Conservation (phyloP, 176 grass and related monocot genomes). For the Otatea glauca region DNA sequence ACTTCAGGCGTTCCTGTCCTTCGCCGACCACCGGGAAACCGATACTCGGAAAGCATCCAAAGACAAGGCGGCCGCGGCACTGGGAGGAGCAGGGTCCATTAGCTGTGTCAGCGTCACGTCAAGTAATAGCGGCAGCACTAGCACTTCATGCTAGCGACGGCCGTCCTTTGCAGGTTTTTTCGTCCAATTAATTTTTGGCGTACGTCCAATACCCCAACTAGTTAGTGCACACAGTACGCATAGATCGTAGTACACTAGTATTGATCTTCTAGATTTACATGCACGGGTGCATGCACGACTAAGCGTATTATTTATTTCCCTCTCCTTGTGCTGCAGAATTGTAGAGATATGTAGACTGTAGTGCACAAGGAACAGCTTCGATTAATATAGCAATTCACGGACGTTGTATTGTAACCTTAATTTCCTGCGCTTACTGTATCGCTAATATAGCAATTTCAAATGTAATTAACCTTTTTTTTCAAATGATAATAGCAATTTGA, state of each 20-base stretch:
- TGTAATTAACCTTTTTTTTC: too few species aligned
- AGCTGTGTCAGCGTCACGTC: constrained; percentile 40
- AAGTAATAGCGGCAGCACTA: constrained; percentile 30
- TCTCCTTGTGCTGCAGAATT: constrained; percentile 47
- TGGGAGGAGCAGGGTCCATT: neutral
- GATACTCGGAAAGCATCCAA: neutral
- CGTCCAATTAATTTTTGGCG: neutral
- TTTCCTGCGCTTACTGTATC: neutral
- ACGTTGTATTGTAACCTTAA: neutral
- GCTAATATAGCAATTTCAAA: neutral
- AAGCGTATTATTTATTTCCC: constrained; percentile 6
- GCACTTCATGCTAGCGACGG: constrained; percentile 25
- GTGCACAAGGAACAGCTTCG: constrained; percentile 43
- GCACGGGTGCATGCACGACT: neutral
- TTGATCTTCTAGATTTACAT: neutral
- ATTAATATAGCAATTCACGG: neutral
- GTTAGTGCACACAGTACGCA: neutral
- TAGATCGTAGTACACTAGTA: neutral
- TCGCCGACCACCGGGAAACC: constrained; percentile 56
- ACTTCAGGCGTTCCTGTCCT: constrained; percentile 70
- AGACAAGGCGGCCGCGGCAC: neutral
- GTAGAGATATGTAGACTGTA: constrained; percentile 45
- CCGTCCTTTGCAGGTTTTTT: neutral
- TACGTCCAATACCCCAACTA: neutral
- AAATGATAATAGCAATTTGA: neutral